Evolutionary conservation across 257 asterid species (phyloP), one percentile per base, ranked within the genome.

Genomic region (Gentiana straminea): DNA sequence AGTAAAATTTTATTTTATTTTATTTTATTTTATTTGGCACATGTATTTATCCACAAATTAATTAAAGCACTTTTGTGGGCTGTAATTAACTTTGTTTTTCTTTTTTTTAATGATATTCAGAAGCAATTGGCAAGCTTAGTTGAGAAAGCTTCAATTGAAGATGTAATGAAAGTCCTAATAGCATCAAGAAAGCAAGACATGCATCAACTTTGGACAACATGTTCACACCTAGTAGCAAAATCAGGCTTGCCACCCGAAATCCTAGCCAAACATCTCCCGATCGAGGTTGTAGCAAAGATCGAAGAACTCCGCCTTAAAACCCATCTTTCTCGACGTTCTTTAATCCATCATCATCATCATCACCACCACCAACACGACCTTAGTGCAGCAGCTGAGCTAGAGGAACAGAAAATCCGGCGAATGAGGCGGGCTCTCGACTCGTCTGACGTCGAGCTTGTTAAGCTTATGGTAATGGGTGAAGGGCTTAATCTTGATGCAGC

Each of bases 391-490:
- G 83, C 89, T 3, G 90, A 89, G 60, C 77, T 90, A 0, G 98
- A 90, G 72, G 96, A 86, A 70, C 96, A 90, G 11, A 90, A 86
- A 54, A 80, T 90, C 34, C 81, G 91, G 1, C 71, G 98, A 34
- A 90, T 90, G 98, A 73, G 94, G 15, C 81, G 98, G 3, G 98
- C 98, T 33, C 91, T 90, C 1, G 96, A 86, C 75, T 84, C 96
- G 0, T 90, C 98, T 0, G 98, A 90, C 35, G 98, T 86, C 3
- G 98, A 90, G 64, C 90, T 90, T 1, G 98, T 90, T 46, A 90
- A 90, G 74, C 98, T 90, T 1, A 90, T 90, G 98, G 98, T 90
- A 38, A 90, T 90, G 97, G 97, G 97, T 2, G 97, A 90, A 69
- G 97, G 97, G 24, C 81, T 90, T 3, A 90, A 90, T 53, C 81